Evolutionary conservation across 192 early-diverging fungal species (phyloP), one percentile per base, ranked within the genome.

Genomic region (Cetraspora pellucida): DNA sequence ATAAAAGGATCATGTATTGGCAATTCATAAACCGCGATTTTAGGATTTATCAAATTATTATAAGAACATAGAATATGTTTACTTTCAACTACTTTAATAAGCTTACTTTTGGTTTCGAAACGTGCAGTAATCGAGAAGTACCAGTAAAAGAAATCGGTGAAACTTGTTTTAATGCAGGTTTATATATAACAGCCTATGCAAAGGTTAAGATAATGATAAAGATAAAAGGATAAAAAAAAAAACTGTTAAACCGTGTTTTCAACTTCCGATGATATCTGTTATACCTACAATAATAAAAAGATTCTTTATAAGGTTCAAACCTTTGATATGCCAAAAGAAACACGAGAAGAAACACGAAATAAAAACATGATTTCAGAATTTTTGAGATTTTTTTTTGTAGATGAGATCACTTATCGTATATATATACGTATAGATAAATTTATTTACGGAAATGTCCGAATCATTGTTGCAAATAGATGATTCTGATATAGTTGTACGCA

Each of bases 31-130:
- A 49, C 2, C 10, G 10, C 2, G 16, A 4, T 19, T n/a, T 19
- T n/a, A 54, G 0, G 16, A 54, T 1, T 54, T 16, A 54, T 54
- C 16, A 54, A 54, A 54, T n/a, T 4, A 14, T 19, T 54, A 54
- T 11, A 54, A 19, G 4, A 14, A 54, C 10, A 54, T 54, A 13
- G 19, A 5, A 13, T 37, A 37, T 37, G 37, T 37, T 37, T 37
- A 37, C 37, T 37, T 37, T 7, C 37, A 7, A 58, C 7, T 23
- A n/a, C 25, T 58, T n/a, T 58, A 23, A 16, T 28, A 28, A 16
- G 28, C 59, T 28, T 61, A 61, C 59, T 61, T 61, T 61, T 28
- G 59, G 25, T 61, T 61, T 61, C 28, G 59, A 61, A 28, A 25
- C 59, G 59, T 61, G 23, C n/a, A n/a, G n/a, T 7, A 61, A 61